Conservation (phyloP, 2,329 filamentous ascomycete species). For the Ophiocordyceps robertsii region DNA sequence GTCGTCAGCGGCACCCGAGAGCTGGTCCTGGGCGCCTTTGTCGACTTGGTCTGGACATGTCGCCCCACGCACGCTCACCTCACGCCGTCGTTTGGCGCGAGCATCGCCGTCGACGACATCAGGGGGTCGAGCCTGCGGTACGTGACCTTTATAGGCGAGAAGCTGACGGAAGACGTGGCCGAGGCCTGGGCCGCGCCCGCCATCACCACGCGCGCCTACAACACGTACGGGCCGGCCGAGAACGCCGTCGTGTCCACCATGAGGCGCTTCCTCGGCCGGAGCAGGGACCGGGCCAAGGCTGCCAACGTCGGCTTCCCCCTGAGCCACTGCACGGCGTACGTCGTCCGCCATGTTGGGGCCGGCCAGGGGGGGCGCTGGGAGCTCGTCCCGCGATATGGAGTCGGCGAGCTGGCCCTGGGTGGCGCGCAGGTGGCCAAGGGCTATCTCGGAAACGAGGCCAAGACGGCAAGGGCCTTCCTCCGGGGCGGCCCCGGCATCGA, state of each 20-base stretch:
- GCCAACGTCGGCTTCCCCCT: slow-evolving; percentile 13
- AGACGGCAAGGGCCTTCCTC: slow-evolving; percentile 8
- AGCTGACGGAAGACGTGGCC: slow-evolving; percentile 42
- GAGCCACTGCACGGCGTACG: slow-evolving; percentile 7
- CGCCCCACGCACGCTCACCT: slow-evolving; percentile 45
- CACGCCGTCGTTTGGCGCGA: slow-evolving; percentile 46
- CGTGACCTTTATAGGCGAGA: slow-evolving; percentile 49
- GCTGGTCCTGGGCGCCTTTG: slow-evolving; percentile 39
- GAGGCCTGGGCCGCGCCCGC: slow-evolving; percentile 36
- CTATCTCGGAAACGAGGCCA: slow-evolving; percentile 7
- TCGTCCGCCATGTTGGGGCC: slow-evolving; percentile 5
- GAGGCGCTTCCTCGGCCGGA: slow-evolving; percentile 10
- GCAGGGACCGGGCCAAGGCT: slow-evolving; percentile 7
- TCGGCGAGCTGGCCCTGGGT: slow-evolving; percentile 49
- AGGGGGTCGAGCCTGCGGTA: slow-evolving; percentile 31
- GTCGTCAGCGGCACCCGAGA: slow-evolving; percentile 45
- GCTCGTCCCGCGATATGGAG: slow-evolving; percentile 37
- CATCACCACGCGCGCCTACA: slow-evolving; percentile 9
- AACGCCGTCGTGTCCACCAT: slow-evolving; percentile 13
- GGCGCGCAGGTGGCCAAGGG: slow-evolving; percentile 30
- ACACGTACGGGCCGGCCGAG: slow-evolving; percentile 15
- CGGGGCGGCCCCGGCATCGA: slow-evolving; percentile 4
- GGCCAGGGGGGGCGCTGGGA: slow-evolving; percentile 3
- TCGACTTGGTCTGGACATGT: slow-evolving; percentile 33
- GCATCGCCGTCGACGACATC: slow-evolving; percentile 28